These are phyloP conservation scores for Ophiostoma sp. DNA, from an alignment of 2,329 filamentous ascomycete species.

Conservation along the genomic window DNA sequence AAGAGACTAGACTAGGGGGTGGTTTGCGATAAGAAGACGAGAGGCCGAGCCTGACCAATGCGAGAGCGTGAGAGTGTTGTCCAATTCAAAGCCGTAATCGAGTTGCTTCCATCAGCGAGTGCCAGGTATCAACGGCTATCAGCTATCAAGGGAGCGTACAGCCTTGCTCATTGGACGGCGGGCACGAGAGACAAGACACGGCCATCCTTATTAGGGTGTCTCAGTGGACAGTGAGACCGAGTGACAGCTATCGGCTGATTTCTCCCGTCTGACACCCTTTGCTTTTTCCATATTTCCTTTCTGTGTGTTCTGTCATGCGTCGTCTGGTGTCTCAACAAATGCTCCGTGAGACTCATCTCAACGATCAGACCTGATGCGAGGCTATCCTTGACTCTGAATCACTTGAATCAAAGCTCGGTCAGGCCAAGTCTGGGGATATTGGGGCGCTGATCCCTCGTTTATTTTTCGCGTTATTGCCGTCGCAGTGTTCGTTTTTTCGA, in stretches of 20 bases:
- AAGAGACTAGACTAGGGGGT: background rate
- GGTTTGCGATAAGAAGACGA: background rate
- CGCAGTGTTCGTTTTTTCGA: background rate
- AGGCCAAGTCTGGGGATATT: background rate
- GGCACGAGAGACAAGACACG: conserved; percentile 10
- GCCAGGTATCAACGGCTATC: background rate
- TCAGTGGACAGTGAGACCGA: background rate
- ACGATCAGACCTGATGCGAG: too few relatives aligned
- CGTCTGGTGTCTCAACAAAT: too few relatives aligned
- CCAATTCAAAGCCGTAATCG: conserved; percentile 26
- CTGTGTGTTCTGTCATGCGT: background rate
- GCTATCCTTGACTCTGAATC: too few relatives aligned
- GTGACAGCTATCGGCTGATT: background rate
- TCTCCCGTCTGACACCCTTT: background rate
- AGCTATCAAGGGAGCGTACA: conserved; percentile 10
- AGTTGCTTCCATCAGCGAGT: background rate
- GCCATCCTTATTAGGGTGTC: background rate
- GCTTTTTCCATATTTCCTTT: background rate
- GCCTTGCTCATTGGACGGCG: conserved; percentile 23
- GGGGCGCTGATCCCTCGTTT: background rate
- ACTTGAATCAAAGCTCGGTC: too few relatives aligned
- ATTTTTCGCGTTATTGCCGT: background rate
- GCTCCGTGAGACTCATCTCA: too few relatives aligned
- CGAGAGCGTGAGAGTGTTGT: conserved; percentile 17
- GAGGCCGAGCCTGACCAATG: conserved; percentile 17